Evolutionary conservation across 2,329 filamentous ascomycete genomes (phyloP), one percentile per base, ranked within the genome.

Genomic region (Exophiala bonariae): DNA sequence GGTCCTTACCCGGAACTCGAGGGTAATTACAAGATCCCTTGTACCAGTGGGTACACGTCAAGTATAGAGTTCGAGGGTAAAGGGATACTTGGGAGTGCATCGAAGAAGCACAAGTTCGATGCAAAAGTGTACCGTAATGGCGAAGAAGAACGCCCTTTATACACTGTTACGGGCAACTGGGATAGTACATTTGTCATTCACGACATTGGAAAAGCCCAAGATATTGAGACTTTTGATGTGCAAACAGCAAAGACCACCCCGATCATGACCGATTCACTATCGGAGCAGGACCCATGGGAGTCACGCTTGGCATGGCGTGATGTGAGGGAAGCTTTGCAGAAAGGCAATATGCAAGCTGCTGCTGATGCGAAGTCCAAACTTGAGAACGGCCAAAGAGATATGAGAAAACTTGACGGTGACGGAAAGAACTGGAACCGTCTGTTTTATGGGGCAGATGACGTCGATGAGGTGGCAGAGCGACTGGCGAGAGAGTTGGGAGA

Each of bases 241-340:
- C 74, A 74, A 39, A 71, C 73, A 19, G 68, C 72, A 9, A 71
- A 76, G 13, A 80, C 81, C 30, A 87, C 87, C 1, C 79, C 86
- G 9, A 81, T 96, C 32, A 78, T 72, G 11, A 75, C 96, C 41
- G 81, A 83, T 1, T 81, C 87, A 0, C 63, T 95, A 43, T 85
- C 90, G 50, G 69, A 87, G 58, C 92, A 96, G 70, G 87, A 95
- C 64, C 82, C 89, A 9, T 84, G 93, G 55, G 92, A 97, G 72
- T 89, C 87, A 11, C 83, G 92, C 37, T 82, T 87, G 48, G 92
- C 92, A 3, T 97, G 92, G 93, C 75, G 79, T 54, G 88, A 87
- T 62, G 92, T 97, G 19, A 89, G 89, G 1, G 80, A 81, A 22
- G 89, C 85, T 37, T 93, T 97, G 60, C 77, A 81, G 47, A 81